Evolutionary conservation across 495 filamentous ascomycete species (phyloP).

Genomic region (Rusavskia elegans): DNA sequence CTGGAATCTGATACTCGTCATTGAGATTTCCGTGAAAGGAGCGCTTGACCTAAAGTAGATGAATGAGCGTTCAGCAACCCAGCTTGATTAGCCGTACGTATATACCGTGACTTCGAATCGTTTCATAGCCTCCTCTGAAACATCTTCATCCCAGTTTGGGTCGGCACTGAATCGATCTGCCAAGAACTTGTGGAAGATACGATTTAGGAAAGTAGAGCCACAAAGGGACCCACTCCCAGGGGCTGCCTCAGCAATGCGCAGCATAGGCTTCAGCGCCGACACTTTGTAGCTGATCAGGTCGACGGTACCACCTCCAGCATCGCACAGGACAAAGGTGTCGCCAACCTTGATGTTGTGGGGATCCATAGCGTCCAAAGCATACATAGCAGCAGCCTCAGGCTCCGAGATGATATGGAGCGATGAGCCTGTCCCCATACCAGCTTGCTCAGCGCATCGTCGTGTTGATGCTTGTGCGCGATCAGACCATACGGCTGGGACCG

Average conservation of each 20-base stretch:
- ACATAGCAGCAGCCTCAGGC: constrained; percentile 64
- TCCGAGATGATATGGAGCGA: constrained; percentile 57
- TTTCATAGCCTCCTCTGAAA: constrained; percentile 36
- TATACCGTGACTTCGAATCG: constrained; percentile 10
- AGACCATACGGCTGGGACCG: constrained; percentile 51
- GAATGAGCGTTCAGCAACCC: neutral
- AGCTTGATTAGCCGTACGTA: neutral
- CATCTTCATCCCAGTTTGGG: constrained; percentile 38
- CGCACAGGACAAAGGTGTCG: constrained; percentile 61
- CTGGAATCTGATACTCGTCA: constrained; percentile 13
- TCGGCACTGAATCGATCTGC: constrained; percentile 42
- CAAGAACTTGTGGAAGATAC: constrained; percentile 54
- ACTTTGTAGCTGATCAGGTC: constrained; percentile 44
- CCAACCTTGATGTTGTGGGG: constrained; percentile 47
- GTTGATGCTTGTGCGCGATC: constrained; percentile 59
- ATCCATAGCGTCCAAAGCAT: constrained; percentile 54
- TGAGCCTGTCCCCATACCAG: constrained; percentile 46
- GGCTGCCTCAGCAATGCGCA: constrained; percentile 52
- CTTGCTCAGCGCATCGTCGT: constrained; percentile 45
- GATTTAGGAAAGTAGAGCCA: constrained; percentile 60
- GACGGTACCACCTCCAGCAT: constrained; percentile 64
- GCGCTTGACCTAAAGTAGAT: constrained; percentile 2
- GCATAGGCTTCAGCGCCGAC: constrained; percentile 16
- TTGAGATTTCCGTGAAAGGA: constrained; percentile 5
- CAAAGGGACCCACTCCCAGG: constrained; percentile 53